Evolutionary conservation across 495 filamentous ascomycete genomes (phyloP).

Genomic region (Trichocladium antarcticum): DNA sequence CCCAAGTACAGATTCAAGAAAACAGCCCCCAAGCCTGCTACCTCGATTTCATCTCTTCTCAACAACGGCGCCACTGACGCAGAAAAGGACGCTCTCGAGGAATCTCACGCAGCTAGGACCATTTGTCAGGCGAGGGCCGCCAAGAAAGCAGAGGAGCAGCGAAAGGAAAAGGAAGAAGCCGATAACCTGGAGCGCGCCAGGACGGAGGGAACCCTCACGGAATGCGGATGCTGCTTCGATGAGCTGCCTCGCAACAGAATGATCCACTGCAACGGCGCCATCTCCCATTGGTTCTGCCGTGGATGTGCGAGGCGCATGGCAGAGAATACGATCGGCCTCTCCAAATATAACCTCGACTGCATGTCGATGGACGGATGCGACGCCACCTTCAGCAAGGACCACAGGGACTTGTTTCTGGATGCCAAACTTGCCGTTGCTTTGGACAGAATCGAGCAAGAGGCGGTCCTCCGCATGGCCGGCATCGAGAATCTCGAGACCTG

Average conservation of each 20-base stretch:
- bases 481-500: constrained; percentile 59
- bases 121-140: constrained; percentile 12
- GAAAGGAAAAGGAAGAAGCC: constrained; percentile 29
- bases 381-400: constrained; percentile 31
- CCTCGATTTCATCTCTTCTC: not conserved
- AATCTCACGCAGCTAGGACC: constrained; percentile 21
- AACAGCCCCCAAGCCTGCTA: not conserved
- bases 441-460: constrained; percentile 57
- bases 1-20: constrained; percentile 17
- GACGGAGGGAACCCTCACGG: constrained; percentile 40
- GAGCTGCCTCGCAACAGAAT: constrained; percentile 55
- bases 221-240: constrained; percentile 62
- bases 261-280: constrained; percentile 51
- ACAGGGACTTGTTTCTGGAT: constrained; percentile 48
- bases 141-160: constrained; percentile 22
- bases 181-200: constrained; percentile 36
- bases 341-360: constrained; percentile 47
- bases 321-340: constrained; percentile 54
- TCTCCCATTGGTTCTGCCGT: constrained; percentile 51
- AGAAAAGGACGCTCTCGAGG: constrained; percentile 21
- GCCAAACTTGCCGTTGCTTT: constrained; percentile 44
- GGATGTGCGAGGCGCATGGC: constrained; percentile 53
- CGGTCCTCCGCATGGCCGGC: constrained; percentile 51
- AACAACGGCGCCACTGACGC: not conserved
- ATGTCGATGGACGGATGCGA: constrained; percentile 42